These are phyloP conservation scores for Guadua angustifolia DNA, from an alignment of 176 grass and related monocot species.

Conservation along the genomic window DNA sequence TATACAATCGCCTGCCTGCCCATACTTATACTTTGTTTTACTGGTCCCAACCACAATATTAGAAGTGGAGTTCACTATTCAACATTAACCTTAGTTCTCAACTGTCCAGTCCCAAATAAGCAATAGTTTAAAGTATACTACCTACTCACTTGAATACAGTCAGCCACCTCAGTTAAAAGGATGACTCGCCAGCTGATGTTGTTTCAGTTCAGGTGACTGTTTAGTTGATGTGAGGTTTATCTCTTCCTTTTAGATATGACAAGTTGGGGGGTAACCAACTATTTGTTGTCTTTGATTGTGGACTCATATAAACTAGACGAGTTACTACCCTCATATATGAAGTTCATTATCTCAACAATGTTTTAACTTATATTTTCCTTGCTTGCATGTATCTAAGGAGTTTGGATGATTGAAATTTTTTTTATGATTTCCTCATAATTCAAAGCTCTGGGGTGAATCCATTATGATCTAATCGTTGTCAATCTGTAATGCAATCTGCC, in stretches of 20 bases:
- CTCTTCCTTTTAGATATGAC: not conserved
- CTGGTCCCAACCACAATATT: not conserved
- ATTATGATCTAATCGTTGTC: not conserved
- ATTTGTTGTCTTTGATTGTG: not conserved
- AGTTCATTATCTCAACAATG: not conserved
- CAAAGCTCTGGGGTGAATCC: not conserved
- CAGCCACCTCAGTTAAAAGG: not conserved
- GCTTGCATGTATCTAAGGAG: not conserved
- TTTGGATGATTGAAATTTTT: not conserved
- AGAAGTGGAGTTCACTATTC: not conserved
- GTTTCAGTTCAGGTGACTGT: constrained; percentile 13
- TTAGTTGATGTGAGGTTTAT: not conserved
- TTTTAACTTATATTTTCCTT: not conserved
- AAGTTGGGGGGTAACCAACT: not conserved
- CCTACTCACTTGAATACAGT: not conserved
- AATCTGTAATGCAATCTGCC: not conserved
- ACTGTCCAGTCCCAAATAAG: not conserved
- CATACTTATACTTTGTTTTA: not conserved
- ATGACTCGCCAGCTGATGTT: not conserved
- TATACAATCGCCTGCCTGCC: not conserved
- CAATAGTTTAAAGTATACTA: not conserved
- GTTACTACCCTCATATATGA: not conserved
- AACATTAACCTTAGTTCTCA: constrained; percentile 3
- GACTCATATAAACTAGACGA: not conserved
- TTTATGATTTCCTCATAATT: not conserved